Evolutionary conservation across 805 yeast species (phyloP), one percentile per base, ranked within the genome.

Genomic region (Dipodascus geniculatus): DNA sequence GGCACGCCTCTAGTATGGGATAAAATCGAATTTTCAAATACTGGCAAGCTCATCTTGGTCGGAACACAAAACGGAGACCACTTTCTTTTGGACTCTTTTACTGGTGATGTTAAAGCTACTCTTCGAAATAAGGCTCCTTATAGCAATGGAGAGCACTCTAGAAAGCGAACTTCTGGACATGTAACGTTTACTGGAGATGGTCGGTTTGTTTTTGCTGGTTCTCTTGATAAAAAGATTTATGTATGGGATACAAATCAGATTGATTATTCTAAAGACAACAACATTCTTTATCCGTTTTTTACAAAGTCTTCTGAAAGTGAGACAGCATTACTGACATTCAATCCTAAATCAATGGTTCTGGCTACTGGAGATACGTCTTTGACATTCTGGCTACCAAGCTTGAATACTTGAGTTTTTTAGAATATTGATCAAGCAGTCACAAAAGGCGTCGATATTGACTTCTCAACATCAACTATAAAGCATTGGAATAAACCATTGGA

Each of bases 1-100:
- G 62, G 56, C 17, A 11, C 31, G n/a, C 24, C 24, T 3, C 62
- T 63, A 24, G 56, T 57, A 1, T 83, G 90, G 84, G 74, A 75
- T 31, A 82, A 81, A 59, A 56, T 87, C 22, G 95, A 87, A 65
- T 87, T 89, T 65, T 81, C 95, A 11, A 87, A 87, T 62, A 82
- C 81, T 63, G 90, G 90, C 23, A 82, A 81, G 60, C 71, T 73
- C 56, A 58, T 90, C 4, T 68, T 87, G 6, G 66, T 88, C 1
- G 77, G 80, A 2, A 74, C 82, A 2, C 77, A 82, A 3, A 75
- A 75, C 24, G 76, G 80, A 2, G 67, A 69, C 48, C 89, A 85
- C 63, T 71, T 82, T 52, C 68, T 89, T 1, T 63, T 82, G 28
- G 95, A 89, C 62, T 83, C 95, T 0, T 83, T 81, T 57, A 75